Conservation (phyloP, 805 yeast genomes). For the Candida coleopterorum region DNA sequence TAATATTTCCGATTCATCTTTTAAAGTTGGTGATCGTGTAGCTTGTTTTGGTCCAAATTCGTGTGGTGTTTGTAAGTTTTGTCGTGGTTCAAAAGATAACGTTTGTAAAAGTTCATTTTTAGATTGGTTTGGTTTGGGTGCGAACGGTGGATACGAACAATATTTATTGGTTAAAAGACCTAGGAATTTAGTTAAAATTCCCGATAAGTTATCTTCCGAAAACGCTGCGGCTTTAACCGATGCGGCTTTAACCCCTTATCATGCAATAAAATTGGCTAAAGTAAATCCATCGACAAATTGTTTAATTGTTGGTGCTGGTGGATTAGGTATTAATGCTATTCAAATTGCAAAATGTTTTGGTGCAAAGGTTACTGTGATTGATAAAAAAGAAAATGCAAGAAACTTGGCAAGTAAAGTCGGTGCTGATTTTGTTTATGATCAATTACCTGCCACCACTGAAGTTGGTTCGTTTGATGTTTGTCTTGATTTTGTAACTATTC, state of each 20-base stretch:
- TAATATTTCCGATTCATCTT: slow-evolving; percentile 13
- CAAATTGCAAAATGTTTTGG: slow-evolving; percentile 32
- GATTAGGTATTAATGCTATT: slow-evolving; percentile 38
- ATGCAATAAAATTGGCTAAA: slow-evolving; percentile 31
- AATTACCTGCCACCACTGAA: slow-evolving; percentile 18
- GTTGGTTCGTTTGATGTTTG: slow-evolving; percentile 36
- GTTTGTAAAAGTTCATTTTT: slow-evolving; percentile 19
- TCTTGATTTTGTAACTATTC: slow-evolving; percentile 36
- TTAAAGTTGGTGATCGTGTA: slow-evolving; percentile 26
- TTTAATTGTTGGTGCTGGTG: slow-evolving; percentile 38
- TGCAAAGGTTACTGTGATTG: slow-evolving; percentile 29
- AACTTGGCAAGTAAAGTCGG: slow-evolving; percentile 28
- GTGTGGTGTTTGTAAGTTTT: slow-evolving; percentile 32
- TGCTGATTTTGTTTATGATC: slow-evolving; percentile 37
- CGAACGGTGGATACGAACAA: slow-evolving; percentile 39
- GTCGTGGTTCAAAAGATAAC: slow-evolving; percentile 33
- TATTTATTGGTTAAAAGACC: slow-evolving; percentile 32
- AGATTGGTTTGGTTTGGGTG: slow-evolving; percentile 31
- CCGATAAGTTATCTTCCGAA: slow-evolving; percentile 2
- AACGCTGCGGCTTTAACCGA: slow-evolving; percentile 26
- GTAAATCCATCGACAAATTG: slow-evolving; percentile 33
- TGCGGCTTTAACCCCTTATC: slow-evolving; percentile 40
- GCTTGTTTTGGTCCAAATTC: slow-evolving; percentile 24
- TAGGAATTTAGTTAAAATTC: slow-evolving; percentile 26
- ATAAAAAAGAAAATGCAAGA: slow-evolving; percentile 25